Conservation (phyloP, 495 filamentous ascomycete species). For the Aspergillus sclerotioniger region DNA sequence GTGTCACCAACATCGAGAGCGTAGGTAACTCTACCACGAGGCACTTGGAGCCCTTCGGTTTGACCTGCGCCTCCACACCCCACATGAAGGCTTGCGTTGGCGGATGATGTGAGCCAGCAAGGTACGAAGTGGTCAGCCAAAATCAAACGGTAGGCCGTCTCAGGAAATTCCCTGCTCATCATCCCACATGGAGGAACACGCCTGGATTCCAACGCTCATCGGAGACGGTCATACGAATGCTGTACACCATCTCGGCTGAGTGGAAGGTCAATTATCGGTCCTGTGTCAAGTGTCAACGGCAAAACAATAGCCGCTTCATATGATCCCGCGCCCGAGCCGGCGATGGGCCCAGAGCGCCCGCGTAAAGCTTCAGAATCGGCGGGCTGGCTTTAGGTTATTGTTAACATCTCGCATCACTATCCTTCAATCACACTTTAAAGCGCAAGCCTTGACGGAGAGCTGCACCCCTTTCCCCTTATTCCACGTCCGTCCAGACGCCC, state of each 20-base stretch:
- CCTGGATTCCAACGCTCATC: neutral
- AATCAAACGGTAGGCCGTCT: neutral
- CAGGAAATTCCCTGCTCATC: neutral
- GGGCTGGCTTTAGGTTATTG: neutral
- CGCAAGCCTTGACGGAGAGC: conserved; percentile 3
- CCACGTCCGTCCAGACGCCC: neutral
- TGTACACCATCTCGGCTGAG: conserved; percentile 9
- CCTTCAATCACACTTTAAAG: neutral
- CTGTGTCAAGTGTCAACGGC: neutral
- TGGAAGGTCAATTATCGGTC: neutral
- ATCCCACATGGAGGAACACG: neutral
- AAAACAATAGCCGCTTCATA: conserved; percentile 8
- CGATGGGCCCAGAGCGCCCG: neutral
- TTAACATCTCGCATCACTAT: neutral
- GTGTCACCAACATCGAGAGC: neutral
- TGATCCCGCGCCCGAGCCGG: neutral
- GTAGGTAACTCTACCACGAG: conserved; percentile 6
- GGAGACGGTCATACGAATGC: conserved; percentile 2
- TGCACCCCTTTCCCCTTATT: neutral
- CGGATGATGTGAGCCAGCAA: conserved; percentile 11
- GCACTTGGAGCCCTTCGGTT: neutral
- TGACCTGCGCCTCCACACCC: neutral
- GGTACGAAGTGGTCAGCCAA: conserved; percentile 5
- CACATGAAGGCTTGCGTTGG: neutral
- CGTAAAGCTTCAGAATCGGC: neutral